Base-by-base conservation (phyloP, 805 yeast genomes). In the Dipodascus geniculatus region DNA sequence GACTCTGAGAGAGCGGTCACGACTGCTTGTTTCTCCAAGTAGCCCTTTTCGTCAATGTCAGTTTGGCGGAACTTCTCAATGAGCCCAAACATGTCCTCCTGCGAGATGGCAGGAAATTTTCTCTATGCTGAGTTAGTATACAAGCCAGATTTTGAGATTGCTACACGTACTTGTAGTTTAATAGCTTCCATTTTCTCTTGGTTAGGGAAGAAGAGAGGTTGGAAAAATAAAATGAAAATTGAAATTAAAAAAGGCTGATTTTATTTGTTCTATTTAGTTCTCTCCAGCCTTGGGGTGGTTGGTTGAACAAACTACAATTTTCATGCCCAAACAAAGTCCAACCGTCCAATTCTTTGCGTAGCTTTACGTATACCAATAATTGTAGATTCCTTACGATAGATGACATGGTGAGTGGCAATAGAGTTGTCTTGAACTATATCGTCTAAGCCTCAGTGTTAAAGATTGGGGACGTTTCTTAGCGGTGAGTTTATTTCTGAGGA, bases 21-120 rank as follows among this genome's bases (percentile, higher is more conserved):
- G 38, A 87, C 95, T 54, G 84, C 85, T 65, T 85, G 89, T 71
- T 91, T 91, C 65, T 91, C 97, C 44, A 84, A 89, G 80, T 89
- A 89, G 9, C 99, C 99, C 61, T 85, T 82, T 63, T 91, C 99
- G 48, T 91, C 95, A 33, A 83, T 61, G 63, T 93, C 99, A 60
- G 93, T 84, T 56, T 74, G 71, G 63, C 96, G 77, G 74, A 93
- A 93, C 61, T 84, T 85, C 55, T 91, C 96, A 63, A 91, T 86
- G 54, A 93, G 78, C 42, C 74, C 76, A 68, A 91, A 90, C 50
- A 93, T 74, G 59, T 90, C 97, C 60, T 86, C 87, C 68, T 93
- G 98, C 35, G 82, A 78, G 59, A 93, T 76, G 42, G 79, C 75
- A 2, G 99, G 97, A 69, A 80, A 90, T 72, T 87, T 91, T 72